Conservation (phyloP, 2,329 filamentous ascomycete genomes). For the Trichoderma polysporum region DNA sequence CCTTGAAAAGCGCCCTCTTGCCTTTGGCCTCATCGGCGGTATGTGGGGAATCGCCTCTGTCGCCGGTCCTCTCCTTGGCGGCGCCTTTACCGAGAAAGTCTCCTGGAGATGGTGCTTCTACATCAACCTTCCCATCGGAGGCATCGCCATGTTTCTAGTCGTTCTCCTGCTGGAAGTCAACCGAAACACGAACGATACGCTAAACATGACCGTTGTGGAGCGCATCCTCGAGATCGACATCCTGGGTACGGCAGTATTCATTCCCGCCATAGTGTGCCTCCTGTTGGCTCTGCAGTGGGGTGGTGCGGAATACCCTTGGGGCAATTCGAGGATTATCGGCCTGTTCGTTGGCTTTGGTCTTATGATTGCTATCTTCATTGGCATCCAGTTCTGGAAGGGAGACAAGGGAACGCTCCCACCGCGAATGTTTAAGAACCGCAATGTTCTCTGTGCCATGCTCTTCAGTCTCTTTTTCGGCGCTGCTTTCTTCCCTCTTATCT, state of each 20-base stretch:
- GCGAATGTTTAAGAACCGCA: conserved; percentile 46
- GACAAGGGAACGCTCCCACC: conserved; percentile 48
- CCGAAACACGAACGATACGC: conserved; percentile 36
- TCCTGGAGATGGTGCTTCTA: conserved; percentile 56
- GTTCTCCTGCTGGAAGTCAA: conserved; percentile 47
- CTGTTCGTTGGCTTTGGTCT: conserved; percentile 50
- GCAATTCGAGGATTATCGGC: conserved; percentile 47
- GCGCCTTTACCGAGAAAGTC: conserved; percentile 48
- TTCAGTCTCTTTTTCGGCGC: conserved; percentile 52
- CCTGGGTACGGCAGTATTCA: conserved; percentile 48
- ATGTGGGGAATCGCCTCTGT: conserved; percentile 58
- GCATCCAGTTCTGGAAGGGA: conserved; percentile 44
- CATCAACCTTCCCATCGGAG: conserved; percentile 48
- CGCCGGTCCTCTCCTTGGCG: conserved; percentile 51
- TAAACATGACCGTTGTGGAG: conserved; percentile 34
- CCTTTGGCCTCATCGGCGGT: conserved; percentile 54
- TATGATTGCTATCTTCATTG: conserved; percentile 48
- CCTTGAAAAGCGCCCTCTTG: conserved; percentile 52
- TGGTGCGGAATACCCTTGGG: conserved; percentile 53
- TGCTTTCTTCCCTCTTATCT: conserved; percentile 53
- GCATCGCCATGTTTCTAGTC: conserved; percentile 48
- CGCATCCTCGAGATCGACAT: conserved; percentile 50
- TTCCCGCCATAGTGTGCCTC: conserved; percentile 53
- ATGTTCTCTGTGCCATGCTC: conserved; percentile 41
- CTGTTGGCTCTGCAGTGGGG: conserved; percentile 59